Percentiles rank a stretch among this genome's conserved stretches.
phyloP scores from a whole-genome alignment of 2,329 filamentous ascomycete genomes.

The Sarocladiaceae sp. region DNA sequence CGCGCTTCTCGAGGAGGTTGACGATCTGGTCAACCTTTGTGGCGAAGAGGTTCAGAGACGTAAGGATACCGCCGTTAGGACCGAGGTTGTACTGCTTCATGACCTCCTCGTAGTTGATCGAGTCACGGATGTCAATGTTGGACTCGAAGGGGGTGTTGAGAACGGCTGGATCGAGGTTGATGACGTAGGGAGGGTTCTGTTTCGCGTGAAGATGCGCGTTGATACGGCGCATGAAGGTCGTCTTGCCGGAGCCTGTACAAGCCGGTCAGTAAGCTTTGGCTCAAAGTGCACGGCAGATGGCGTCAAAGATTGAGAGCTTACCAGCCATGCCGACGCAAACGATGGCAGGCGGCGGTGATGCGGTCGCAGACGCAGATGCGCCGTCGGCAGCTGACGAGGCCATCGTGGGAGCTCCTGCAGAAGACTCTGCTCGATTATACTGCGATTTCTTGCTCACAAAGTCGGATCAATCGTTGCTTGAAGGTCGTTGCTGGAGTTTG shows the following conservation, averaged over 20 bases:
- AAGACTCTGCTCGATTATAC: no score
- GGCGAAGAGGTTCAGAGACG: conserved; percentile 90
- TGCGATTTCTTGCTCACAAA: no score
- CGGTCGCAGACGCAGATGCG: conserved; percentile 17
- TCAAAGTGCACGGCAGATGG: conserved; percentile 10
- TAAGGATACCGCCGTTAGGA: conserved; percentile 94
- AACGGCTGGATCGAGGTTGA: conserved; percentile 95
- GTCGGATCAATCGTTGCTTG: no score
- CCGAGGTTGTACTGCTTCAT: conserved; percentile 99
- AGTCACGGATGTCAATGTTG: conserved; percentile 98
- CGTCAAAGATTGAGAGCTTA: conserved; percentile 30
- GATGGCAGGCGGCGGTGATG: conserved; percentile 62
- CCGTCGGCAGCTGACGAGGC: conserved; percentile 26
- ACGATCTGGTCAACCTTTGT: conserved; percentile 98
- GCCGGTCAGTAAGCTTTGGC: not conserved
- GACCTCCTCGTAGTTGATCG: conserved; percentile 98
- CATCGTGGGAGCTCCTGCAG: conserved; percentile 18
- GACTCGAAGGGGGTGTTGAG: conserved; percentile 88
- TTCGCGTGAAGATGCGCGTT: conserved; percentile 85
- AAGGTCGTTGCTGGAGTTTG: not conserved
- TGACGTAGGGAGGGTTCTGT: conserved; percentile 79
- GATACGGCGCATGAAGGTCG: conserved; percentile 99
- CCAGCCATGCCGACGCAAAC: conserved; percentile 97
- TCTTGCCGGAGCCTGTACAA: conserved; percentile 78
- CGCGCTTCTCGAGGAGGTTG: conserved; percentile 80